Conservation (phyloP, 805 yeast genomes). For the Wickerhamomyces queroliae region DNA sequence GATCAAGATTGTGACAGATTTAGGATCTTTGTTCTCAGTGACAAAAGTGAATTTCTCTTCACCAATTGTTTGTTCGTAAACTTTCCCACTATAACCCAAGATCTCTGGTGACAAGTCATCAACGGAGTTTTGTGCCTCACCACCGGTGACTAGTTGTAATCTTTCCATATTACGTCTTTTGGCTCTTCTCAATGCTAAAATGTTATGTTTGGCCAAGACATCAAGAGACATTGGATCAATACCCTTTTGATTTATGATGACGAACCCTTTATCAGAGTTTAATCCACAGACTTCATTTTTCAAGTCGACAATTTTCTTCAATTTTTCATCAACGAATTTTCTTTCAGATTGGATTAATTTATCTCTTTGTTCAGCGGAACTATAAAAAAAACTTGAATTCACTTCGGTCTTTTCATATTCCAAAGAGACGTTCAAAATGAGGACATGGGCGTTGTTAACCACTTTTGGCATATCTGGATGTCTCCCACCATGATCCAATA, state of each 20-base stretch:
- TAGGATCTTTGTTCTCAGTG: slow-evolving; percentile 85
- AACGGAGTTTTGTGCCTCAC: slow-evolving; percentile 95
- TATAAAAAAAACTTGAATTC: slow-evolving; percentile 91
- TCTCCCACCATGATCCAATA: slow-evolving; percentile 96
- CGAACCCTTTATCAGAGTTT: slow-evolving; percentile 72
- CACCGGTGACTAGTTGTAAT: slow-evolving; percentile 92
- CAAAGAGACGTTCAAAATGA: slow-evolving; percentile 87
- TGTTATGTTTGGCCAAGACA: slow-evolving; percentile 86
- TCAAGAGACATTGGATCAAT: slow-evolving; percentile 98
- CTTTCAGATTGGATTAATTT: slow-evolving; percentile 91
- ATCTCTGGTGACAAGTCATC: slow-evolving; percentile 80
- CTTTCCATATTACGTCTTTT: slow-evolving; percentile 99
- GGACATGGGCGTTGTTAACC: slow-evolving; percentile 75
- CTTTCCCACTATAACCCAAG: slow-evolving; percentile 85
- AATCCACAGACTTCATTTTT: slow-evolving; percentile 87
- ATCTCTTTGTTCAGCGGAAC: slow-evolving; percentile 94
- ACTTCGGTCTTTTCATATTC: slow-evolving; percentile 98
- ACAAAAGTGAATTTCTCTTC: slow-evolving; percentile 97
- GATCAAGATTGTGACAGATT: slow-evolving; percentile 84
- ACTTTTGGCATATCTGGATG: slow-evolving; percentile 98
- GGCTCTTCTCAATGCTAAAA: slow-evolving; percentile 93
- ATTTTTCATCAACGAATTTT: slow-evolving; percentile 88
- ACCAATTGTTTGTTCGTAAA: slow-evolving; percentile 89
- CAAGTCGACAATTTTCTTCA: slow-evolving; percentile 84
- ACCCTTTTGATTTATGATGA: slow-evolving; percentile 95